Base-by-base conservation (phyloP, 805 yeast species). In the Starmerella etchellsii region DNA sequence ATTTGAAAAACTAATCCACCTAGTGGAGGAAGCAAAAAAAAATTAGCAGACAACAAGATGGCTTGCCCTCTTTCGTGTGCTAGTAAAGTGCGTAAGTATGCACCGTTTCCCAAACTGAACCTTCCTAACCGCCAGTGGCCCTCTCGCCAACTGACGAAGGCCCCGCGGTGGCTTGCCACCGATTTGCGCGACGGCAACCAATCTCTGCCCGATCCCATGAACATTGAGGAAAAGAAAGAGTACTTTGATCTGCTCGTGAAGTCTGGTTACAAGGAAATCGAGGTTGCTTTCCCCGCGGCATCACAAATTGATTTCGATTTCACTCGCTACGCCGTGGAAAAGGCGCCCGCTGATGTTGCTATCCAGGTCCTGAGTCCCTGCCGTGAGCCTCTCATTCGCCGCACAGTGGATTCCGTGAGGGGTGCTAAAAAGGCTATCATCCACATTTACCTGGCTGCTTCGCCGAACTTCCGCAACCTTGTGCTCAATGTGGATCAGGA, bases 161-260 rank as follows among this genome's bases (percentile, higher is more conserved):
- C 85, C 3, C 93, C 93, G 18, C 66, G 91, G 50, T 81, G 91
- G 91, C 65, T 81, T 35, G 76, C 87, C 18, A 81, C 93, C 3
- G 93, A 81, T 55, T 67, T 81, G 46, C 70, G 93, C 53, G 93
- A 81, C 56, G 93, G 93, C 25, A 81, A 81, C 60, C 91, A 81
- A 63, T 76, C 87, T 5, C 68, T 81, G 50, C 88, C 91, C 0
- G 91, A 81, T 55, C 93, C 91, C 40, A 81, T 81, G 93, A 68
- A 79, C n/a, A 66, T 79, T 32, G 76, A 65, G n/a, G 87, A 81
- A 54, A 81, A 81, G 62, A 76, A 76, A 54, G 71, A 66, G 40
- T 81, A 77, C 61, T 79, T 80, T 58, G 63, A 71, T 40, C 76
- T 78, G 57, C 65, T 81, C 31, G 69, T 80, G 14, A 80, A 77